Evolutionary conservation across 2,329 filamentous ascomycete species (phyloP), one percentile per base, ranked within the genome.

Genomic region (Phialocephala sp.): DNA sequence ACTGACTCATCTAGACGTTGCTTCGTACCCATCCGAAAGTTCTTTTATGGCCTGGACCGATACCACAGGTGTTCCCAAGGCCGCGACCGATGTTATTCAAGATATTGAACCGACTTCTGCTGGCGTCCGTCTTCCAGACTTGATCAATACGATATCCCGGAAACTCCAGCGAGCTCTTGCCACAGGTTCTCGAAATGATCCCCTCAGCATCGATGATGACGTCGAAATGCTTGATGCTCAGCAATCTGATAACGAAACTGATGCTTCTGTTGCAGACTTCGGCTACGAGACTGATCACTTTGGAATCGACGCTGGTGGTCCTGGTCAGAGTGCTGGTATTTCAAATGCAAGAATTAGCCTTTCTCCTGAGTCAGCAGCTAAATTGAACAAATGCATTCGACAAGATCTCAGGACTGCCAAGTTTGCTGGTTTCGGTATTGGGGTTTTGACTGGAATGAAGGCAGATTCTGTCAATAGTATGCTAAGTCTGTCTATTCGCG

Each of bases 351-450:
- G 45, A 45, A 57, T 58, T 2, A 54, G 27, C 50, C 61, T 74
- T 12, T 59, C 32, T 12, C 57, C 66, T 14, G 64, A 68, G 32
- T 56, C 65, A 64, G 64, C 69, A 32, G 56, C 43, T 24, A 50
- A 69, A 64, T 18, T 63, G 14, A 63, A 67, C 58, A 66, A 73
- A 50, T 79, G 81, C n/a, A 80, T 92, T 62, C 81, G 82, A 50
- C 75, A 76, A 8, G 92, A 94, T 74, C 81, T 97, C 9, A 81
- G 80, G 45, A 77, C 77, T 24, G 87, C 85, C 2, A 89, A 88
- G 72, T 71, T 80, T 1, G 86, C 88, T 1, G 93, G 93, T 0
- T 91, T 93, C 77, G 89, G 85, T 67, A 81, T 94, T 35, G 91
- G 89, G 1, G 80, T 89, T 37, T 76, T 91, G 12, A 83, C 82